phyloP scores from a whole-genome alignment of 179 eudicot genomes.

The Nepenthes alata region DNA sequence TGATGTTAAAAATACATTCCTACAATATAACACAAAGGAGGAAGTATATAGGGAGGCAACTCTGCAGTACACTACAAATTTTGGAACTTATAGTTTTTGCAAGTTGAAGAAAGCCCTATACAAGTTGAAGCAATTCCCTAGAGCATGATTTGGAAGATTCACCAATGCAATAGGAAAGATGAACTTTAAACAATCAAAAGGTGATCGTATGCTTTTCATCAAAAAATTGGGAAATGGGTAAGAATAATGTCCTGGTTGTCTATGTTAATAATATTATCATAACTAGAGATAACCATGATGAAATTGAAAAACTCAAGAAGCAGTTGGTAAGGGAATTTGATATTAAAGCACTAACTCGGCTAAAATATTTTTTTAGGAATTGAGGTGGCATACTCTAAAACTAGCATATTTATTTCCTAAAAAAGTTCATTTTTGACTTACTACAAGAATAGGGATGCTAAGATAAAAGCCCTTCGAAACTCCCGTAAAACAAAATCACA shows the following conservation, averaged over 20 bases:
- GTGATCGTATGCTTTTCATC: not conserved
- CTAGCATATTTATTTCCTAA: not conserved
- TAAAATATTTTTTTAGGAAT: conserved; percentile 2
- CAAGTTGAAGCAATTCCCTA: not conserved
- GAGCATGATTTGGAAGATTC: not conserved
- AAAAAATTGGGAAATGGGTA: not conserved
- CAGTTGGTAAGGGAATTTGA: not conserved
- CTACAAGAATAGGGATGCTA: no score
- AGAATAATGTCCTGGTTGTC: not conserved
- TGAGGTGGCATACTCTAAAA: not conserved
- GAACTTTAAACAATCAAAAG: not conserved
- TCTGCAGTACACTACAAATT: not conserved
- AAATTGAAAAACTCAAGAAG: not conserved
- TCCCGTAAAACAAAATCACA: not conserved
- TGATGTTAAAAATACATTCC: not conserved
- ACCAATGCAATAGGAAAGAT: not conserved
- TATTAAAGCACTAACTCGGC: not conserved
- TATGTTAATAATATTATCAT: conserved; percentile 5
- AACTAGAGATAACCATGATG: not conserved
- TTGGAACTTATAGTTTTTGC: not conserved
- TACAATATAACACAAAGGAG: not conserved
- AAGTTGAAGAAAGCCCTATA: not conserved
- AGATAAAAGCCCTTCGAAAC: not conserved
- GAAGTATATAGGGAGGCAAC: not conserved
- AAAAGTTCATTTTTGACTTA: not conserved